Conservation (phyloP, 179 eudicot species). For the Silene coronaria region DNA sequence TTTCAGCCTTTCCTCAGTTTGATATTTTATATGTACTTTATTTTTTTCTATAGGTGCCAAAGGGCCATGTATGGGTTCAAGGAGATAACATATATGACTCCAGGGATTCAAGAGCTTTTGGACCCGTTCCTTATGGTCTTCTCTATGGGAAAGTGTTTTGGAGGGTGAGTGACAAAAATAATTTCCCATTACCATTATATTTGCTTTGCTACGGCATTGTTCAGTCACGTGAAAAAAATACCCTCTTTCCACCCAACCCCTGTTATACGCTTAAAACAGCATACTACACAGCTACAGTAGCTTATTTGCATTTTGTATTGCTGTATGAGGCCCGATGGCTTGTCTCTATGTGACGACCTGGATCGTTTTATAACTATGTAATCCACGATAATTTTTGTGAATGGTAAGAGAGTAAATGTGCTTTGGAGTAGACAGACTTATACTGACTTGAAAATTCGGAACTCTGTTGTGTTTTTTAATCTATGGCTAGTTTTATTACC, state of each 20-base stretch:
- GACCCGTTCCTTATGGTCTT: slow-evolving; percentile 70
- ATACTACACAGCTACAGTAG: slow-evolving; percentile 1
- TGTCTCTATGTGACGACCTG: neutral
- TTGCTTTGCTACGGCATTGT: neutral
- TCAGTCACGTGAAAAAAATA: neutral
- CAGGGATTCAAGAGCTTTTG: slow-evolving; percentile 65
- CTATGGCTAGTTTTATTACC: neutral
- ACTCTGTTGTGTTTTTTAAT: neutral
- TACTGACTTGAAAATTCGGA: neutral
- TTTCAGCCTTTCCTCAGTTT: neutral
- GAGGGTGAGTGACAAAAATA: slow-evolving; percentile 40
- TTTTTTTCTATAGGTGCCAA: slow-evolving; percentile 50
- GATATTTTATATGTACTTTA: neutral
- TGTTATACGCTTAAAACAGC: neutral
- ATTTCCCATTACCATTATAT: neutral
- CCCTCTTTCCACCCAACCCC: no score
- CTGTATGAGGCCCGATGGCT: neutral
- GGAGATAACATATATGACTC: slow-evolving; percentile 68
- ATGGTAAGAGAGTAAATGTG: neutral
- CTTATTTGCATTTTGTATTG: neutral
- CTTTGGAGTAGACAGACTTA: neutral
- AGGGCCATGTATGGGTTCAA: slow-evolving; percentile 82
- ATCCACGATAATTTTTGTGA: neutral
- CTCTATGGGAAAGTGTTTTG: slow-evolving; percentile 54
- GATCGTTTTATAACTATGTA: neutral